Evolutionary conservation across 2,329 filamentous ascomycete species (phyloP).

Genomic region (Monosporascus ibericus): DNA sequence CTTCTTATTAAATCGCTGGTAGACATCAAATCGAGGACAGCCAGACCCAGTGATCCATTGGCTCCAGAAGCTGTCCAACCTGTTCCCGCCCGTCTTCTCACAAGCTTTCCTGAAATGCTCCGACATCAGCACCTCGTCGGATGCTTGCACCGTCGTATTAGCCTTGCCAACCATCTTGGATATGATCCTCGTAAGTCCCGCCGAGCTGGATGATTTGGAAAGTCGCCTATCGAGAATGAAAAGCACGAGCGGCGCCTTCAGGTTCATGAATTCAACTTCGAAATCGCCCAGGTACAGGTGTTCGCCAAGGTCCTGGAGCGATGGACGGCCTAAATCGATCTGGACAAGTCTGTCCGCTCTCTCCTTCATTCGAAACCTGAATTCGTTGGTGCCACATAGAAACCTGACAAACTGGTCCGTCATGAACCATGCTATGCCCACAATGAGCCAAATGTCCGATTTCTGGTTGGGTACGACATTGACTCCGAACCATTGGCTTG

Average conservation of each 20-base stretch:
- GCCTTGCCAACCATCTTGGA: constrained; percentile 81
- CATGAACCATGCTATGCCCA: constrained; percentile 91
- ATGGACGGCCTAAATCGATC: constrained; percentile 74
- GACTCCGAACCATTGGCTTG: constrained; percentile 91
- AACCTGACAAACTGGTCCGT: constrained; percentile 87
- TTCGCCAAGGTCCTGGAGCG: constrained; percentile 72
- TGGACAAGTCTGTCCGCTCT: constrained; percentile 78
- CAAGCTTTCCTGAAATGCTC: constrained; percentile 76
- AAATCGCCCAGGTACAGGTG: constrained; percentile 73
- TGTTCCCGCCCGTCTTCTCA: constrained; percentile 82
- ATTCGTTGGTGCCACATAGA: constrained; percentile 91
- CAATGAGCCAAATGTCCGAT: constrained; percentile 79
- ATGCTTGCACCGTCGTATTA: constrained; percentile 54
- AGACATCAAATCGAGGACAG: constrained; percentile 80
- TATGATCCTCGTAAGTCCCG: constrained; percentile 78
- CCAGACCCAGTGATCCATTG: constrained; percentile 90
- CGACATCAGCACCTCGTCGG: constrained; percentile 68
- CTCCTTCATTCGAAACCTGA: constrained; percentile 81
- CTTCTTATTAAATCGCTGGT: constrained; percentile 95
- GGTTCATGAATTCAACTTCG: constrained; percentile 82
- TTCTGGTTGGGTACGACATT: constrained; percentile 80
- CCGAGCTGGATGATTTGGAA: constrained; percentile 79
- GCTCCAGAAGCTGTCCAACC: constrained; percentile 83
- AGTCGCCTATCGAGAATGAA: constrained; percentile 91
- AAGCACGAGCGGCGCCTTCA: constrained; percentile 86